These are phyloP conservation scores for Bidens hawaiensis DNA, from an alignment of 140 eudicot genomes.

Conservation along the genomic window DNA sequence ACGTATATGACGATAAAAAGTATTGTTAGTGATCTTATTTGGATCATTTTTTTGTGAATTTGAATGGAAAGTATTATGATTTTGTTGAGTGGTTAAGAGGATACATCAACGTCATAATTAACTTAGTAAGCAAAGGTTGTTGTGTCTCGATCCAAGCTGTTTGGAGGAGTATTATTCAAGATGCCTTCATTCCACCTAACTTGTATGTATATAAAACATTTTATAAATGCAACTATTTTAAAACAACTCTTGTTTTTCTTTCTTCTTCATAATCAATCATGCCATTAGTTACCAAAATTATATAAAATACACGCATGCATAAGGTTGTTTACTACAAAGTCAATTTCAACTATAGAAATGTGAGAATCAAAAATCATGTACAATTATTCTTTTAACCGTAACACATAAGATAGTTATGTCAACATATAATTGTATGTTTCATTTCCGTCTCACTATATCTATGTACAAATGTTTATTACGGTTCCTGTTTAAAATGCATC, in stretches of 20 bases:
- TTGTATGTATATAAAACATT: no score
- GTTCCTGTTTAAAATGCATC: background rate
- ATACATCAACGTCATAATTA: constrained; percentile 23
- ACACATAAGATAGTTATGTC: background rate
- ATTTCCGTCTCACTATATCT: background rate
- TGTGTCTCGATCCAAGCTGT: constrained; percentile 30
- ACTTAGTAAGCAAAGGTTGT: constrained; percentile 31
- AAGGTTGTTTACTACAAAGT: no score
- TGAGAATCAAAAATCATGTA: no score
- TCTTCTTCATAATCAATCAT: background rate
- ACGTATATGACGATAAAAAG: no score
- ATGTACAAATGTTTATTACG: background rate
- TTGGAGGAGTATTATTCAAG: constrained; percentile 37
- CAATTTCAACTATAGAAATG: background rate
- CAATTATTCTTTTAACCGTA: background rate
- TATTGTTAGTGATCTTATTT: no score
- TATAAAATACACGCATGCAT: no score
- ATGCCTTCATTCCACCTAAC: constrained; percentile 39
- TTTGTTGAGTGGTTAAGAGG: constrained; percentile 19
- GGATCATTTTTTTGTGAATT: background rate
- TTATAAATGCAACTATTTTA: constrained; percentile 13
- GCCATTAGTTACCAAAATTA: no score
- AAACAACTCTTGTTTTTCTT: background rate
- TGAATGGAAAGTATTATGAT: background rate
- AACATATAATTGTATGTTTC: background rate